Evolutionary conservation across 164 flowering plant genomes (phyloP).

Genomic region (Chimonanthus praecox): DNA sequence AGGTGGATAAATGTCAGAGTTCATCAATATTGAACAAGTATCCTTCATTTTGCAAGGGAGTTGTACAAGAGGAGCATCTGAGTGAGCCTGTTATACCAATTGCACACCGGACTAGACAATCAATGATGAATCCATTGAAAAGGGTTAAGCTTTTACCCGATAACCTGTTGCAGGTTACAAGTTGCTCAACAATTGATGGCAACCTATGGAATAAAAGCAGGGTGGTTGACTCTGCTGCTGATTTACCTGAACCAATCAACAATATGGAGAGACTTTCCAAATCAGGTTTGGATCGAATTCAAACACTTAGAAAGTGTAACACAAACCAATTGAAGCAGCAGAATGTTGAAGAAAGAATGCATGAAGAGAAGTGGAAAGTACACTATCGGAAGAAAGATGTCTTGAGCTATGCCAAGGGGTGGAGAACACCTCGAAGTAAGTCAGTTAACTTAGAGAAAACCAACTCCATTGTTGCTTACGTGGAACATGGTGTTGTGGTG

Average conservation of each 20-base stretch:
- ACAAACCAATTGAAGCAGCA: slow-evolving; percentile 13
- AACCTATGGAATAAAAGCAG: neutral
- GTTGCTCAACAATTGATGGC: neutral
- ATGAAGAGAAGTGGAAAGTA: slow-evolving; percentile 4
- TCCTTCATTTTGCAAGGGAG: slow-evolving; percentile 8
- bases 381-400: slow-evolving; percentile 3
- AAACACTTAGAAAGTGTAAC: slow-evolving; percentile 11
- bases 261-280: slow-evolving; percentile 9
- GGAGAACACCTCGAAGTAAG: slow-evolving; percentile 30
- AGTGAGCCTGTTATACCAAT: slow-evolving; percentile 26
- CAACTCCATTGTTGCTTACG: slow-evolving; percentile 13
- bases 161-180: neutral
- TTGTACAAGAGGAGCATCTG: slow-evolving; percentile 11
- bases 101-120: slow-evolving; percentile 49
- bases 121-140: slow-evolving; percentile 12
- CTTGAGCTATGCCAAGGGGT: slow-evolving; percentile 26
- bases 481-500: slow-evolving; percentile 3
- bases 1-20: slow-evolving; percentile 7
- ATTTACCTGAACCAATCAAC: slow-evolving; percentile 1
- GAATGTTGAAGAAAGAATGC: neutral
- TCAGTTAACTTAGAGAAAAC: slow-evolving; percentile 8
- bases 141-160: slow-evolving; percentile 3
- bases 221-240: neutral
- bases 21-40: slow-evolving; percentile 3
- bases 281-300: slow-evolving; percentile 6